Evolutionary conservation across 179 eudicot genomes (phyloP), one percentile per base, ranked within the genome.

Genomic region (Vitellaria paradoxa): DNA sequence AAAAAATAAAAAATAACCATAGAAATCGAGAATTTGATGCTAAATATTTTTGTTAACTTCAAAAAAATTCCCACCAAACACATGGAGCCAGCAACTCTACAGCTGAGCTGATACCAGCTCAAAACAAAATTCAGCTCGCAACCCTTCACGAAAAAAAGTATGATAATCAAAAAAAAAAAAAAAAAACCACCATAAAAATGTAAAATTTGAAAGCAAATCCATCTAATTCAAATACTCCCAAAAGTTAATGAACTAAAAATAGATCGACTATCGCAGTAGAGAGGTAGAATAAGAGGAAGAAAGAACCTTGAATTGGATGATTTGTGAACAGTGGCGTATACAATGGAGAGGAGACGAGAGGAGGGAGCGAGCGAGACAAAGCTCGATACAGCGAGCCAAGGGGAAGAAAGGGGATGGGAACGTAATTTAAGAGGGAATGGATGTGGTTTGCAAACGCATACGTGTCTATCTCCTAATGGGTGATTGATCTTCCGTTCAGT

Each of bases 381-480:
- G 47, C 47, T 24, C 24, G n/a, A 18, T 49, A 49, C 64, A 20
- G 64, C 21, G 63, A 42, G 65, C 9, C 47, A 56, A 56, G 47
- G 75, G 75, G 56, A 21, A 53, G 30, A 40, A 59, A 6, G 65
- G 47, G 76, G 37, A 30, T 57, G 14, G 52, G 18, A 21, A 37
- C 52, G 76, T 40, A 40, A 73, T 73, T 37, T 57, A 40, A 40
- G 4, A 6, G 49, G 50, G 8, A 56, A 21, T 9, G 76, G 76
- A 40, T 73, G 76, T 73, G 76, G 76, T 11, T 72, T 40, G 37
- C 50, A 57, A 57, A 52, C 24, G 46, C 23, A 73, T 2, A 59
- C 76, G 76, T 73, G 76, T n/a, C 65, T n/a, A 40, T 17, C 30
- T 70, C 24, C 40, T 24, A 23, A 17, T 52, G 68, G 73, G 9